Conservation (phyloP, 1,284 basidiomycete species). For the Pyrrhoderma lamaoense region DNA sequence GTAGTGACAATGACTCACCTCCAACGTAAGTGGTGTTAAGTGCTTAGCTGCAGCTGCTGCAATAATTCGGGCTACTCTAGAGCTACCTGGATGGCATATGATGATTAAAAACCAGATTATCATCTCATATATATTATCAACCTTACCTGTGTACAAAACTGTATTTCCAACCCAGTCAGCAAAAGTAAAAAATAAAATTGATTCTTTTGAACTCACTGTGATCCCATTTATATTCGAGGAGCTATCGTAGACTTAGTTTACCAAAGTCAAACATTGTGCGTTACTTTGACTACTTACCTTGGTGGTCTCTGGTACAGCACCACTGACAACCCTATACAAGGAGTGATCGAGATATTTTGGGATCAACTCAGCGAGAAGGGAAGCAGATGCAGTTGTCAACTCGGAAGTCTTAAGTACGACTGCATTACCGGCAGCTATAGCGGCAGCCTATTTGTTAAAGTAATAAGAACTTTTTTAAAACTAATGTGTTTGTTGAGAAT, state of each 20-base stretch:
- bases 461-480: neutral
- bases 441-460: constrained; percentile 46
- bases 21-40: constrained; percentile 78
- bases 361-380: constrained; percentile 66
- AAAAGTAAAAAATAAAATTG: neutral
- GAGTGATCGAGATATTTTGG: constrained; percentile 79
- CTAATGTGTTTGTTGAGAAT: constrained; percentile 17
- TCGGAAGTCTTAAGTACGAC: constrained; percentile 80
- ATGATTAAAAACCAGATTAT: no score
- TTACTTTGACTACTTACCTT: constrained; percentile 35
- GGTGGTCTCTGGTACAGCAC: constrained; percentile 68
- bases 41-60: constrained; percentile 80
- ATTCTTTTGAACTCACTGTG: constrained; percentile 51
- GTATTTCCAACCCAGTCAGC: constrained; percentile 1
- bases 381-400: constrained; percentile 55
- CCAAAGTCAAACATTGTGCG: neutral
- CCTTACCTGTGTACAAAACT: constrained; percentile 54
- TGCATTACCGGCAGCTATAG: constrained; percentile 76
- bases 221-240: constrained; percentile 81
- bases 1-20: constrained; percentile 33
- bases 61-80: constrained; percentile 73
- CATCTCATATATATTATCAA: neutral
- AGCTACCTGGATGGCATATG: constrained; percentile 43
- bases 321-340: constrained; percentile 67
- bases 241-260: constrained; percentile 26